phyloP scores from a whole-genome alignment of 345 rosid genomes.

The Zanthoxylum bungeanum region DNA sequence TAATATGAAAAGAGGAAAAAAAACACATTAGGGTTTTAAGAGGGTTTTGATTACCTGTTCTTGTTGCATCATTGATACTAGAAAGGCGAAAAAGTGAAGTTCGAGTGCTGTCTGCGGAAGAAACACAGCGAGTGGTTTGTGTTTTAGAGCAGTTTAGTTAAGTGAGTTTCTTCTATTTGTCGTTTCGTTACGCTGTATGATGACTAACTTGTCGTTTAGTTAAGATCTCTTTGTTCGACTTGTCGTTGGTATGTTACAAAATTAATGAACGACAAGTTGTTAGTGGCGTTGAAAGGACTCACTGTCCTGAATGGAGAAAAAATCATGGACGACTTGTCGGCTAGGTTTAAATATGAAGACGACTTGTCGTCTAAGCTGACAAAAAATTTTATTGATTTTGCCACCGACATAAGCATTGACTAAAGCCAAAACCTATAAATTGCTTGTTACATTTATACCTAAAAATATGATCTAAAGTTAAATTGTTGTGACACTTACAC shows the following conservation, averaged over 20 bases:
- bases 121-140: not conserved
- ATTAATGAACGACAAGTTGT: not conserved
- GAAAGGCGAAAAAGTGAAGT: not conserved
- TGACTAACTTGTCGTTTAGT: not conserved
- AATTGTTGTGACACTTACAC: not conserved
- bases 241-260: not conserved
- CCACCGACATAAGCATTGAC: too few relatives aligned
- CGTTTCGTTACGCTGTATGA: not conserved
- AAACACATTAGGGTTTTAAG: not conserved
- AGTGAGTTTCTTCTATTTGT: not conserved
- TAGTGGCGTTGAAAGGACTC: not conserved
- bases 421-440: too few relatives aligned
- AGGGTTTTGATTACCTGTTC: slow-evolving; percentile 12
- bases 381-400: too few relatives aligned
- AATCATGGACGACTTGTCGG: too few relatives aligned
- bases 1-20: not conserved
- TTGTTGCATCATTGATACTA: slow-evolving; percentile 11
- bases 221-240: not conserved
- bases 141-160: too few relatives aligned
- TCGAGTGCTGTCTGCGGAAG: not conserved
- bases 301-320: not conserved
- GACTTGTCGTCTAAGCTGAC: not conserved
- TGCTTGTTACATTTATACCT: not conserved
- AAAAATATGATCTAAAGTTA: not conserved
- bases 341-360: too few relatives aligned